Evolutionary conservation across 768 basidiomycete species (phyloP), one percentile per base, ranked within the genome.

Genomic region (Leccinum incarnatum): DNA sequence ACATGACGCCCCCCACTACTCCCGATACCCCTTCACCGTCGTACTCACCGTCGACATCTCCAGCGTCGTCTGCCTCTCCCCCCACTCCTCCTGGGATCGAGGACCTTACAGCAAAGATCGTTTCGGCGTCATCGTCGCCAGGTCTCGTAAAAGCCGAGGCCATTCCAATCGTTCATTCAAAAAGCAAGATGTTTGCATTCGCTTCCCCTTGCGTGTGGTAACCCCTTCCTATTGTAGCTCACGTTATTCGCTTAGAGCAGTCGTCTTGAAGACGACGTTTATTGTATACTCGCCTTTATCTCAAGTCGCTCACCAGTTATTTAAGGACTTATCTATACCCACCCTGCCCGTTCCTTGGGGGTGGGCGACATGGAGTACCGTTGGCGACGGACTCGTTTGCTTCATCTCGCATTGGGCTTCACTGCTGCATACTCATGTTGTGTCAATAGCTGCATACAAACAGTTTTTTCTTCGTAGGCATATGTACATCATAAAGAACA

Each of bases 201-300:
- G 87, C 87, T 11, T 74, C 80, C 1, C 83, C 85, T 0, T 76
- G 85, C 1, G 76, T 78, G 19, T 88, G 87, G 87, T 88, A 79
- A 77, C 67, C 3, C 19, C 10, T 1, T 50, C 40, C 25, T 66
- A 62, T 63, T 67, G 67, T 70, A 60, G 53, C 52, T 58, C 59
- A 57, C 55, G 34, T 61, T 54, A 72, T 64, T 58, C 63, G 55
- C 36, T 58, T 66, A 71, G 68, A 71, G 23, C 29, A 14, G 17
- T 54, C 67, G 68, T 72, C 72, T 74, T 56, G 73, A 74, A 40
- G 71, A 68, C 66, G 68, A 56, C 17, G 1, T 2, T 2, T 62
- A 70, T 66, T 66, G 60, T 69, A 68, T 64, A 55, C 59, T 30
- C 59, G 50, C 37, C 34, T 37, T 46, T 55, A 11, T 51, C 25